phyloP scores from a whole-genome alignment of 1,139 yeast species.

The Protomyces pachydermus region DNA sequence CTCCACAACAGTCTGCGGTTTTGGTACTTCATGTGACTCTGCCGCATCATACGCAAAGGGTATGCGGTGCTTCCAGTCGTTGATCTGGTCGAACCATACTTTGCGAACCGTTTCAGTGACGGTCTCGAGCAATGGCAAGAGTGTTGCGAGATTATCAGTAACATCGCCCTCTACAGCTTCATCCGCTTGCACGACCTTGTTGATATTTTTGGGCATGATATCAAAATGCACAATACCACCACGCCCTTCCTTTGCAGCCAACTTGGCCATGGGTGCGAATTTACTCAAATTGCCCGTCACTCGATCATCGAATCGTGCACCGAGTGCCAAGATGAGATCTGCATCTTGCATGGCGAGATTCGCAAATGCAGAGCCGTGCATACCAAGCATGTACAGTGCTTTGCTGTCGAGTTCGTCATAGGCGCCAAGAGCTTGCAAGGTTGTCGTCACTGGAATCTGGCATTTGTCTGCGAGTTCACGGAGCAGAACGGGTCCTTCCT shows the following conservation, averaged over 20 bases:
- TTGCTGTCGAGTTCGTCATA: conserved; percentile 89
- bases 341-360: conserved; percentile 90
- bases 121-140: conserved; percentile 54
- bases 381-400: conserved; percentile 91
- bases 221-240: conserved; percentile 98
- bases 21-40: conserved; percentile 73
- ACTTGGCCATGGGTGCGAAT: conserved; percentile 89
- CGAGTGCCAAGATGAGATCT: conserved; percentile 86
- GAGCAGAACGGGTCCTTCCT: conserved; percentile 72
- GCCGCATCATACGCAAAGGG: conserved; percentile 77
- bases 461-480: conserved; percentile 88
- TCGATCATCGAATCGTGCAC: conserved; percentile 97
- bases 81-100: conserved; percentile 70
- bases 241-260: conserved; percentile 78
- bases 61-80: conserved; percentile 77
- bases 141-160: conserved; percentile 62
- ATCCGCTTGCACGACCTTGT: conserved; percentile 94
- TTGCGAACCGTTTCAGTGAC: conserved; percentile 47
- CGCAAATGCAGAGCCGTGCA: conserved; percentile 97
- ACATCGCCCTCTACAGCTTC: conserved; percentile 98
- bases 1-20: conserved; percentile 85
- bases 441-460: conserved; percentile 89
- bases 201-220: conserved; percentile 91
- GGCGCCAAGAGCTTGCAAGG: conserved; percentile 89
- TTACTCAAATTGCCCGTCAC: conserved; percentile 81